These are phyloP conservation scores for Prunella vulgaris DNA, from an alignment of 257 asterid genomes.

Conservation along the genomic window DNA sequence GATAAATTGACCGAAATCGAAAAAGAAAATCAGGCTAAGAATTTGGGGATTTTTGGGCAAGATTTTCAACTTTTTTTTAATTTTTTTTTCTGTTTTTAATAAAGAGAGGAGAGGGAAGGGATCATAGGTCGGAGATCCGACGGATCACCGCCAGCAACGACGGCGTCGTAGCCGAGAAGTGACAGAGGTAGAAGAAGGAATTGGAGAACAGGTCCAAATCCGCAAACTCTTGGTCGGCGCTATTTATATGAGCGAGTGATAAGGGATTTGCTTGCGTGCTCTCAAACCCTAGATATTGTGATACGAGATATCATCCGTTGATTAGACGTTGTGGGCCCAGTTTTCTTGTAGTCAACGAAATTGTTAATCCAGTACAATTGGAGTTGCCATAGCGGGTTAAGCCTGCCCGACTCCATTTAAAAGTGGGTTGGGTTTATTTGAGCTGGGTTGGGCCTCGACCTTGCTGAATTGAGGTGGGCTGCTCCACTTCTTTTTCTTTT, in stretches of 20 bases:
- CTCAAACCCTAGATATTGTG: constrained; percentile 33
- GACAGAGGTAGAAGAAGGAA: constrained; percentile 3
- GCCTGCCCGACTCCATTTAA: background rate
- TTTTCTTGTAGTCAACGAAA: background rate
- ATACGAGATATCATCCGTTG: constrained; percentile 32
- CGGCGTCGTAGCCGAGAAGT: constrained; percentile 44
- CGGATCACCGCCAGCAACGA: constrained; percentile 40
- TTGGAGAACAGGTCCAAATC: constrained; percentile 21
- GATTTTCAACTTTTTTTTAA: constrained; percentile 34
- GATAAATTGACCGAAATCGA: constrained; percentile 19
- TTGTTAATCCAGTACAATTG: background rate
- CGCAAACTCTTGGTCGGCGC: background rate
- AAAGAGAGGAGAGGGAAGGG: constrained; percentile 60
- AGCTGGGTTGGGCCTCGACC: background rate
- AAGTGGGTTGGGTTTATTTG: background rate
- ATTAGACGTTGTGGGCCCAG: constrained; percentile 24
- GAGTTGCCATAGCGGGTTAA: background rate
- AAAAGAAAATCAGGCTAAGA: constrained; percentile 28
- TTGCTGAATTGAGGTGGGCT: too few species aligned
- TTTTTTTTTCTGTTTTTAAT: constrained; percentile 23
- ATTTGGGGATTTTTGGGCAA: constrained; percentile 22
- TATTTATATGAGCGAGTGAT: background rate
- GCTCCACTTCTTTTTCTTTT: too few species aligned
- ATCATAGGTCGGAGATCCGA: constrained; percentile 43
- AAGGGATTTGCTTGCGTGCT: constrained; percentile 17